These are phyloP conservation scores for Paramyrothecium roridum DNA, from an alignment of 2,329 filamentous ascomycete species.

Conservation along the genomic window DNA sequence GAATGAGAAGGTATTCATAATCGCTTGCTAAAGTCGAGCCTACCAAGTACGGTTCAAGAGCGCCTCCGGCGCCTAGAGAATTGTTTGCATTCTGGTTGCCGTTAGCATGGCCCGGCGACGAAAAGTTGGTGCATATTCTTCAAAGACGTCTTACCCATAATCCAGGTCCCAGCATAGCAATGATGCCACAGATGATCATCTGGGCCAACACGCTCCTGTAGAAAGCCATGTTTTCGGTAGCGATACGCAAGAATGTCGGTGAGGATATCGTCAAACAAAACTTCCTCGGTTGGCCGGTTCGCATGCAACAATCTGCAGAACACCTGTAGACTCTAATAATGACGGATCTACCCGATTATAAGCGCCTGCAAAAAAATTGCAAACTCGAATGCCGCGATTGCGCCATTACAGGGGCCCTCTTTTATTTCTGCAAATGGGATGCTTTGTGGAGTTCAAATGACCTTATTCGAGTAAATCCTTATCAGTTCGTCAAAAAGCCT, in stretches of 20 bases:
- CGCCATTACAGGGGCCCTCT: background rate
- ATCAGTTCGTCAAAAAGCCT: too few relatives aligned
- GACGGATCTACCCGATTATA: background rate
- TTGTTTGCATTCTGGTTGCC: slow-evolving; percentile 5
- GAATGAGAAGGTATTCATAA: background rate
- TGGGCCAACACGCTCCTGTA: slow-evolving; percentile 8
- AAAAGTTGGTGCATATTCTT: background rate
- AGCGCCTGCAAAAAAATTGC: background rate
- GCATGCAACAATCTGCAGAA: too few relatives aligned
- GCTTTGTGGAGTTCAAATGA: background rate
- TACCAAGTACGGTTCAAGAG: slow-evolving; percentile 8
- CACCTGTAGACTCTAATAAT: background rate
- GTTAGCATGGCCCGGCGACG: background rate
- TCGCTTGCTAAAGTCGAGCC: background rate
- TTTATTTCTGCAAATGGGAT: background rate
- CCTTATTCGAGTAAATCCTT: too few relatives aligned
- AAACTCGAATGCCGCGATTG: background rate
- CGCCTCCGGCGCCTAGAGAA: slow-evolving; percentile 8
- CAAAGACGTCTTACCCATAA: slow-evolving; percentile 6
- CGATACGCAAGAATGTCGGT: background rate
- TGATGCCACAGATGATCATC: slow-evolving; percentile 10
- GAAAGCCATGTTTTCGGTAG: slow-evolving; percentile 1
- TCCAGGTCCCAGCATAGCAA: slow-evolving; percentile 9
- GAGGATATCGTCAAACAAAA: background rate
- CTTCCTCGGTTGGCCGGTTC: background rate